phyloP scores from a whole-genome alignment of 352 stramenopile species.

The Phytophthora sp. region DNA sequence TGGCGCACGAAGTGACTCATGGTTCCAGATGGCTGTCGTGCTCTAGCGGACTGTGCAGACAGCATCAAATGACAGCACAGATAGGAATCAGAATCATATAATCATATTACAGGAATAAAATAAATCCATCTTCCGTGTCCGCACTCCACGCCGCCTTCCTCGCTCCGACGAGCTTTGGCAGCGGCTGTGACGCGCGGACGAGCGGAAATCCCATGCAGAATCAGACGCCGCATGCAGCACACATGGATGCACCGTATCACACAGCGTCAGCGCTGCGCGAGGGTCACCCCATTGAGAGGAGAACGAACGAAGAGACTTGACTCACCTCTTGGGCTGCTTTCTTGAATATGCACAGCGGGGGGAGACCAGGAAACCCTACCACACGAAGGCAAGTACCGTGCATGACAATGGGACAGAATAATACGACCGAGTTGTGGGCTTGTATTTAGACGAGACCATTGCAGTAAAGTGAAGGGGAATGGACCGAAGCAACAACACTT shows the following conservation, averaged over 20 bases:
- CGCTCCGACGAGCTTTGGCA: background rate
- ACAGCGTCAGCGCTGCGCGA: background rate
- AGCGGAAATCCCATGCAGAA: background rate
- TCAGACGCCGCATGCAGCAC: background rate
- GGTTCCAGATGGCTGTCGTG: conserved; percentile 32
- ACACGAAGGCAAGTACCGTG: conserved; percentile 25
- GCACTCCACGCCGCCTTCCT: conserved; percentile 1
- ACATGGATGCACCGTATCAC: background rate
- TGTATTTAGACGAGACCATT: conserved; percentile 16
- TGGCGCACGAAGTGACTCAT: conserved; percentile 96
- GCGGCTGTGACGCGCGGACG: background rate
- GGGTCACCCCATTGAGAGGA: background rate
- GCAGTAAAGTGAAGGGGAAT: background rate
- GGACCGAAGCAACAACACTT: background rate
- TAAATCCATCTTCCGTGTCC: conserved; percentile 1
- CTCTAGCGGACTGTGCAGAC: conserved; percentile 20
- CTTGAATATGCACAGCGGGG: conserved; percentile 45
- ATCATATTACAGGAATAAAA: conserved; percentile 13
- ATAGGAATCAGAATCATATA: conserved; percentile 6
- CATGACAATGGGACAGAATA: conserved; percentile 34
- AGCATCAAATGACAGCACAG: too few relatives aligned
- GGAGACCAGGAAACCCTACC: conserved; percentile 33
- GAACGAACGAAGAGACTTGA: conserved; percentile 2
- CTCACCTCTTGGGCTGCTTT: conserved; percentile 41
- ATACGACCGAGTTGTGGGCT: conserved; percentile 24